A percentile compares a stretch with the other conserved stretches of the same genome.
Conservation (phyloP, 208 protist genomes). For the Trypanosoma scelopori region DNA sequence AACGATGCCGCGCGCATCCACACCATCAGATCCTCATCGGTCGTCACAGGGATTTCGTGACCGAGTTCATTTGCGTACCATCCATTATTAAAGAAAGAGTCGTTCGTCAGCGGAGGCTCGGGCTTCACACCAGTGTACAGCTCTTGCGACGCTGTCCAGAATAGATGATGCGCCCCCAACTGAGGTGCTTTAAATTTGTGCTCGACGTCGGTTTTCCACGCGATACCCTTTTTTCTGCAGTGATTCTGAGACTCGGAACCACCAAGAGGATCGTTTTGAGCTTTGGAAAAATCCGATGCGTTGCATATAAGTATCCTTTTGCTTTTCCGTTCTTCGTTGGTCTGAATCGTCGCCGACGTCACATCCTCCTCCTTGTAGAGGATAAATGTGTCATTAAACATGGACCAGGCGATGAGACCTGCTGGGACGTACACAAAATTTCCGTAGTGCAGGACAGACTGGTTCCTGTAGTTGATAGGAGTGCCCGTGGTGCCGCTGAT, state of each 20-base stretch:
- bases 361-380: conserved; percentile 37
- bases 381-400: conserved; percentile 97
- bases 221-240: conserved; percentile 93
- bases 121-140: conserved; percentile 44
- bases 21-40: conserved; percentile 98
- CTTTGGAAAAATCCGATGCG: conserved; percentile 68
- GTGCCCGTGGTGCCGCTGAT: conserved; percentile 31
- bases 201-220: conserved; percentile 90
- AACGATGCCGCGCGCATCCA: conserved; percentile 97
- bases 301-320: conserved; percentile 67
- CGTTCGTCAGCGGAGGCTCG: conserved; percentile 35
- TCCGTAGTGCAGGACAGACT: conserved; percentile 27
- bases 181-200: conserved; percentile 81
- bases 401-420: conserved; percentile 95
- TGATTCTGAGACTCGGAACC: conserved; percentile 28
- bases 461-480: conserved; percentile 16
- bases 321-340: not conserved
- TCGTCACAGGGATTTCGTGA: conserved; percentile 79
- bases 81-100: conserved; percentile 76
- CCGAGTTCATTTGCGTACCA: conserved; percentile 86
- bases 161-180: conserved; percentile 24
- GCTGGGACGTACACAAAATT: conserved; percentile 94
- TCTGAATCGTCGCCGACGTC: too few species aligned
- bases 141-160: conserved; percentile 59
- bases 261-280: conserved; percentile 54